phyloP scores from a whole-genome alignment of 306 rosid species.

The Vigna nakashimae region DNA sequence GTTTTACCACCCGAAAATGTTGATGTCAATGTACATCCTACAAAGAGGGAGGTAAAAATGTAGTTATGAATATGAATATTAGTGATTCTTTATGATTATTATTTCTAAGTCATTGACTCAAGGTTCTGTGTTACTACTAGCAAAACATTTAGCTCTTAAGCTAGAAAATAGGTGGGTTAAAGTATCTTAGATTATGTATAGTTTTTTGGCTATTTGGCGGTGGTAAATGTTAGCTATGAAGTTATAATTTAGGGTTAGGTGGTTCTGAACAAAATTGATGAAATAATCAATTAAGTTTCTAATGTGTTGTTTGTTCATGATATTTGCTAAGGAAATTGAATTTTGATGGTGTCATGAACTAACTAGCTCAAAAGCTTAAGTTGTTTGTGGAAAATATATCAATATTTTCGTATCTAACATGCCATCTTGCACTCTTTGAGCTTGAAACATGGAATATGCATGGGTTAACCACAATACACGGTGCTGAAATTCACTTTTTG shows the following conservation, averaged over 20 bases:
- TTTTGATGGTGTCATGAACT: neutral
- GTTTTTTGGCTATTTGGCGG: neutral
- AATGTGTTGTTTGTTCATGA: neutral
- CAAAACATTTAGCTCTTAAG: constrained; percentile 16
- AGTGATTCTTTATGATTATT: constrained; percentile 32
- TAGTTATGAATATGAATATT: constrained; percentile 21
- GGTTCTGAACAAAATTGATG: neutral
- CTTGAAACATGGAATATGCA: neutral
- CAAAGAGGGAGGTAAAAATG: constrained; percentile 86
- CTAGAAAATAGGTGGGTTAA: neutral
- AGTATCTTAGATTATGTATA: neutral
- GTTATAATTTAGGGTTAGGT: neutral
- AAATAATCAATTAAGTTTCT: neutral
- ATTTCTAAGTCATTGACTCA: constrained; percentile 10
- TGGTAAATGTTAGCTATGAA: neutral
- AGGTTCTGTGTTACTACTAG: constrained; percentile 6
- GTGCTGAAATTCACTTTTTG: neutral
- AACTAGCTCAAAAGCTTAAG: neutral
- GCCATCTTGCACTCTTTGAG: constrained; percentile 8
- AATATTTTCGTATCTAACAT: neutral
- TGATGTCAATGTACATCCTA: constrained; percentile 92
- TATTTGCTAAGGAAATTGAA: neutral
- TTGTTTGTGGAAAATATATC: neutral
- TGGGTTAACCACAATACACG: neutral
- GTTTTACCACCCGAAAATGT: constrained; percentile 83